phyloP scores from a whole-genome alignment of 2,329 filamentous ascomycete genomes.

The Myriosclerotinia scirpicola region DNA sequence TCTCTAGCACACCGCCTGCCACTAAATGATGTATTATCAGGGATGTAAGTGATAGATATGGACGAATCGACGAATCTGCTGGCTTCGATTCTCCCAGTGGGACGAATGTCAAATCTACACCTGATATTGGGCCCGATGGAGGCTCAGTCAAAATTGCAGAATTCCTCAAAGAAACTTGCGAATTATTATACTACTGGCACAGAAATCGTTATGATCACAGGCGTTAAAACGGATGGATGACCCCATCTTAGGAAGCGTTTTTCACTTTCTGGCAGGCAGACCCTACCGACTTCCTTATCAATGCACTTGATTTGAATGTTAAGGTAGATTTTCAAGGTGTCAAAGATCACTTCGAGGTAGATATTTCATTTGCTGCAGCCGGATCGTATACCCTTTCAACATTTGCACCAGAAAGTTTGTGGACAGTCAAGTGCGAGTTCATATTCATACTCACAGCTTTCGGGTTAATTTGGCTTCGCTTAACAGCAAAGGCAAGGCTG shows the following conservation, averaged over 20 bases:
- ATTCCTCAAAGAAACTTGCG: slow-evolving; percentile 3
- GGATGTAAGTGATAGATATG: background rate
- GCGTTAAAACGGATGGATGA: slow-evolving; percentile 1
- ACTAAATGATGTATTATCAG: background rate
- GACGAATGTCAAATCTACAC: background rate
- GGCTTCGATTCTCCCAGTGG: background rate
- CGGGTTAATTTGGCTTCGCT: background rate
- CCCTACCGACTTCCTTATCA: background rate
- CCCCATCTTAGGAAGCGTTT: background rate
- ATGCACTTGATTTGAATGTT: slow-evolving; percentile 25
- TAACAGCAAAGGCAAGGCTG: slow-evolving; percentile 15
- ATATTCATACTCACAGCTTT: background rate
- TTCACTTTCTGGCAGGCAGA: background rate
- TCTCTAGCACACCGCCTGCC: background rate
- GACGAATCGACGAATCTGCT: background rate
- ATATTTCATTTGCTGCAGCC: slow-evolving; percentile 24
- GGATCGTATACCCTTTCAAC: slow-evolving; percentile 25
- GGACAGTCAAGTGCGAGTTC: slow-evolving; percentile 1
- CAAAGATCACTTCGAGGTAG: slow-evolving; percentile 28
- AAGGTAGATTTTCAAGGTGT: slow-evolving; percentile 24
- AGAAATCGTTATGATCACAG: slow-evolving; percentile 7
- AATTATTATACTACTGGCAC: slow-evolving; percentile 21
- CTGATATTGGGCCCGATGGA: background rate
- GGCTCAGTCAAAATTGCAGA: background rate
- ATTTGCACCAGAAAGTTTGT: slow-evolving; percentile 22